A percentile compares a stretch with the other conserved stretches of the same genome.
Conservation (phyloP, 2,329 filamentous ascomycete genomes). For the Neoascochyta sp. region DNA sequence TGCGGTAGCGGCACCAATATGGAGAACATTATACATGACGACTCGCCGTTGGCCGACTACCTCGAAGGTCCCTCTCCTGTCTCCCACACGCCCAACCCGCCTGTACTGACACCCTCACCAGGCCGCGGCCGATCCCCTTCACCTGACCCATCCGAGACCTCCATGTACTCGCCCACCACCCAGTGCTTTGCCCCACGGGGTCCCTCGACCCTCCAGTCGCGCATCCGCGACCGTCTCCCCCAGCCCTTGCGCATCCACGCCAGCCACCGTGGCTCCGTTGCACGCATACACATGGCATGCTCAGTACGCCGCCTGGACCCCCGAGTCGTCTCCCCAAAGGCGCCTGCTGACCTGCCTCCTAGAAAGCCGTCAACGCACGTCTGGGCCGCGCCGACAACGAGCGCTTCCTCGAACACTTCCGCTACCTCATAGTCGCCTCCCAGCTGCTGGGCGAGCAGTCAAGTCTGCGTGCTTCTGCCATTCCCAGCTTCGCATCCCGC, state of each 20-base stretch:
- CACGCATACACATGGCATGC: conserved; percentile 38
- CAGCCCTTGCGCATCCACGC: conserved; percentile 43
- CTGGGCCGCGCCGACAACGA: conserved; percentile 75
- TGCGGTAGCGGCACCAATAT: conserved; percentile 48
- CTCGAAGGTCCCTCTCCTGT: conserved; percentile 66
- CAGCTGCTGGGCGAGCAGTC: conserved; percentile 70
- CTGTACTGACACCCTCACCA: background rate
- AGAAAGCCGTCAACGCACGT: conserved; percentile 68
- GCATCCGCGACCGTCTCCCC: conserved; percentile 49
- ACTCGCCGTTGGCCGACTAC: conserved; percentile 83
- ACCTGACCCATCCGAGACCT: conserved; percentile 12
- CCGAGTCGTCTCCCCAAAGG: background rate
- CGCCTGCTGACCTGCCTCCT: conserved; percentile 17
- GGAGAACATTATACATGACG: conserved; percentile 84
- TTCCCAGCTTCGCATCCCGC: conserved; percentile 25
- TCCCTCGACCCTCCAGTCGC: conserved; percentile 47
- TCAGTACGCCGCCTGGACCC: conserved; percentile 35
- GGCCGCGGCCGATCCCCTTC: conserved; percentile 19
- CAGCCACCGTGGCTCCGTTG: conserved; percentile 36
- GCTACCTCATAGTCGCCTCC: conserved; percentile 88
- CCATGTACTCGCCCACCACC: conserved; percentile 11
- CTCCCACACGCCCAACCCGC: background rate
- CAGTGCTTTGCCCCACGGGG: conserved; percentile 51
- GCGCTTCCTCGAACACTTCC: conserved; percentile 86
- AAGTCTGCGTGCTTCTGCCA: conserved; percentile 34